Evolutionary conservation across 2,329 filamentous ascomycete genomes (phyloP).

Genomic region (Plectosphaerella sp.): DNA sequence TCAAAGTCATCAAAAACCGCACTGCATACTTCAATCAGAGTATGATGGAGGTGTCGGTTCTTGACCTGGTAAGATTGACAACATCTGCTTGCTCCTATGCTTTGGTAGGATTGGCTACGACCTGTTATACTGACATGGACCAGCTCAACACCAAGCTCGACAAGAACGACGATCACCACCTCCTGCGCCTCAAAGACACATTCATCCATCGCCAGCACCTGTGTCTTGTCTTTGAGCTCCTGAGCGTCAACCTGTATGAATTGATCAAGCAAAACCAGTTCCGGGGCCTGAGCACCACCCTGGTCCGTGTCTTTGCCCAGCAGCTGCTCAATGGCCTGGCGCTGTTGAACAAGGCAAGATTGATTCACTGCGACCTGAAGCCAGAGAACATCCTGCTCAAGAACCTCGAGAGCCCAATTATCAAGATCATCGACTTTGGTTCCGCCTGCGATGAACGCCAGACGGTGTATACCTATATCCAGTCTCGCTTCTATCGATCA

Average conservation of each 20-base stretch:
- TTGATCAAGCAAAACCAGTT: slow-evolving; percentile 99
- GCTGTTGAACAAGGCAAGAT: slow-evolving; percentile 87
- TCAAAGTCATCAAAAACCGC: slow-evolving; percentile 98
- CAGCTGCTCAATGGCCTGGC: slow-evolving; percentile 91
- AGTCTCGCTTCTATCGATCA: slow-evolving; percentile 95
- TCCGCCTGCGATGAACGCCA: slow-evolving; percentile 97
- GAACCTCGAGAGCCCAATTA: slow-evolving; percentile 97
- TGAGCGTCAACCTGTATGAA: slow-evolving; percentile 97
- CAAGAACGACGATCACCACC: slow-evolving; percentile 97
- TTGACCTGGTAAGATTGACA: slow-evolving; percentile 69
- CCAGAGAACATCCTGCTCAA: slow-evolving; percentile 97
- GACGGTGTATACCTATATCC: slow-evolving; percentile 98
- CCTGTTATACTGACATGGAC: slow-evolving; percentile 1
- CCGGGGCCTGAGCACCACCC: slow-evolving; percentile 89
- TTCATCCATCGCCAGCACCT: slow-evolving; percentile 98
- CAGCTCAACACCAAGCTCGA: slow-evolving; percentile 97
- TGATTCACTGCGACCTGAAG: slow-evolving; percentile 98
- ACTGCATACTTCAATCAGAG: slow-evolving; percentile 99
- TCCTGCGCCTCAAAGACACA: slow-evolving; percentile 90
- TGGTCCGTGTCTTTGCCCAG: slow-evolving; percentile 96
- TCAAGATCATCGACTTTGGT: slow-evolving; percentile 99
- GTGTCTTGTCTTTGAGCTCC: slow-evolving; percentile 90
- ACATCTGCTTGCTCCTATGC: not conserved
- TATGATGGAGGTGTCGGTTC: slow-evolving; percentile 99
- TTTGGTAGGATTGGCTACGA: too few relatives aligned